Conservation (phyloP, 2,329 filamentous ascomycete species). For the Clonostachys rhizophaga region DNA sequence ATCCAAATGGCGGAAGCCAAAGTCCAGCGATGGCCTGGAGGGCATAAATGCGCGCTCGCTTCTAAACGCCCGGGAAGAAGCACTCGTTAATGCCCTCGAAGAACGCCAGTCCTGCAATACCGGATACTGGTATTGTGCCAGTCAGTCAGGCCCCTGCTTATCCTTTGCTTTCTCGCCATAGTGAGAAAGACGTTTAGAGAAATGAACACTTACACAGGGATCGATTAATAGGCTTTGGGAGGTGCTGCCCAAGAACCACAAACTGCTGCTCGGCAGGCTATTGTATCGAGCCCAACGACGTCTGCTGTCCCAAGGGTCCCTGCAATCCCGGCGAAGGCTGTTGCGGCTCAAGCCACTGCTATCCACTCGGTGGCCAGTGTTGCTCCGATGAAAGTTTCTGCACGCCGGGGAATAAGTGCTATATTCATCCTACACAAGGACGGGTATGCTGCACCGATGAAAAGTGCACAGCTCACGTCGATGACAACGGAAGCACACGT, state of each 20-base stretch:
- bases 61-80: neutral
- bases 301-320: slow-evolving; percentile 12
- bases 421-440: neutral
- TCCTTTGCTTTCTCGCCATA: neutral
- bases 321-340: slow-evolving; percentile 8
- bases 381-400: slow-evolving; percentile 12
- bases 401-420: slow-evolving; percentile 12
- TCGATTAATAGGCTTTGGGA: slow-evolving; percentile 3
- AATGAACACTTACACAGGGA: neutral
- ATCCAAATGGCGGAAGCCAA: slow-evolving; percentile 2
- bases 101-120: slow-evolving; percentile 8
- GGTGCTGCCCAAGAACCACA: slow-evolving; percentile 9
- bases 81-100: slow-evolving; percentile 5
- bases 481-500: slow-evolving; percentile 8
- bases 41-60: neutral
- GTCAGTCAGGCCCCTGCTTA: neutral
- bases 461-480: slow-evolving; percentile 12
- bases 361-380: slow-evolving; percentile 9
- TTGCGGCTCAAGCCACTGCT: slow-evolving; percentile 12
- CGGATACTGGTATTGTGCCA: slow-evolving; percentile 12
- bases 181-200: neutral
- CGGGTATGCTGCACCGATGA: slow-evolving; percentile 14
- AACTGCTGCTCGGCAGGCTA: slow-evolving; percentile 14
- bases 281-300: slow-evolving; percentile 7
- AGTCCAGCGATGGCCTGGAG: neutral